phyloP scores from a whole-genome alignment of 2,329 filamentous ascomycete species.

The Lasiodiplodia gonubiensis region DNA sequence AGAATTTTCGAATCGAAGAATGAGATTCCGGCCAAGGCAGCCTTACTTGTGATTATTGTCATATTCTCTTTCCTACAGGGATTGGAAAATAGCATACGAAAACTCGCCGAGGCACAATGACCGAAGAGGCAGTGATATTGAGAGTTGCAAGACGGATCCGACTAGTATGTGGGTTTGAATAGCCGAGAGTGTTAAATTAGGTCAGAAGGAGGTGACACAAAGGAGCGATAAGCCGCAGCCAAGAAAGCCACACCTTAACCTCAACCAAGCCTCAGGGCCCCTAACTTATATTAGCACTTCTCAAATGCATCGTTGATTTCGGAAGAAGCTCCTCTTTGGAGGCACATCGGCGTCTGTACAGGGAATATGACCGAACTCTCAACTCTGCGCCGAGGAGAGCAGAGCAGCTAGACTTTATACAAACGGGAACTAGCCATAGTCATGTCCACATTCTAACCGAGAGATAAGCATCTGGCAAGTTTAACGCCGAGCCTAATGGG shows the following conservation, averaged over 20 bases:
- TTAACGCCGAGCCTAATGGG: neutral
- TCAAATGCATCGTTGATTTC: neutral
- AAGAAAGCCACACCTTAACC: slow-evolving; percentile 7
- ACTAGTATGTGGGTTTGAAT: slow-evolving; percentile 28
- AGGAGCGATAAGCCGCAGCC: neutral
- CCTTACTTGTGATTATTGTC: too few relatives aligned
- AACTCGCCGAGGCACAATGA: too few relatives aligned
- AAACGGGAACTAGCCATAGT: neutral
- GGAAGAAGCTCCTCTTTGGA: neutral
- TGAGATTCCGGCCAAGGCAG: neutral
- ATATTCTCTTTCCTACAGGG: too few relatives aligned
- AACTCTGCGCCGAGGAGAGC: neutral
- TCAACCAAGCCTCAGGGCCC: neutral
- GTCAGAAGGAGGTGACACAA: neutral
- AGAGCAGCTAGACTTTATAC: neutral
- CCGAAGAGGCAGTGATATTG: neutral
- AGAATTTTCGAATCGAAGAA: neutral
- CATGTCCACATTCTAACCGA: neutral
- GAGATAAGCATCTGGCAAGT: neutral
- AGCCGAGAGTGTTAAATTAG: neutral
- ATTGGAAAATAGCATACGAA: too few relatives aligned
- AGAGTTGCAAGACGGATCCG: neutral
- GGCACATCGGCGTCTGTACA: neutral
- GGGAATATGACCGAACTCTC: neutral
- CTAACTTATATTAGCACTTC: neutral